A percentile compares a stretch with the other conserved stretches of the same genome.
These are phyloP conservation scores for Rickenella mellea DNA, from an alignment of 768 basidiomycete genomes.

Conservation along the genomic window DNA sequence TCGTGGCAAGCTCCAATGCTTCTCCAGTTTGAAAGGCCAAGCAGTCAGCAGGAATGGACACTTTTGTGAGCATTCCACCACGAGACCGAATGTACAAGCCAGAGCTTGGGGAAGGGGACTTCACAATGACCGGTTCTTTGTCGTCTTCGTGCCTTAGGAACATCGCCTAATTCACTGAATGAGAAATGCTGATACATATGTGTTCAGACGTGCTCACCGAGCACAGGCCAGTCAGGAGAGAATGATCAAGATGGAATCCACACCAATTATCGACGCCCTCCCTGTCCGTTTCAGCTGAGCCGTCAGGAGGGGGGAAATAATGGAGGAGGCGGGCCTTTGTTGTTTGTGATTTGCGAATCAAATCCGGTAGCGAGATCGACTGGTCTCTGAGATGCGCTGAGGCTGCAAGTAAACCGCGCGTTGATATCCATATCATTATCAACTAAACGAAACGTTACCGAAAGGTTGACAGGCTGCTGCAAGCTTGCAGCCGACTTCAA, in stretches of 20 bases:
- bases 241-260: conserved; percentile 92
- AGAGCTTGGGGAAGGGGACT: conserved; percentile 64
- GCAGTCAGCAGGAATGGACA: conserved; percentile 76
- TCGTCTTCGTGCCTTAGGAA: conserved; percentile 49
- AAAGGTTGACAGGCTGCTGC: conserved; percentile 89
- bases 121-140: conserved; percentile 36
- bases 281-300: conserved; percentile 32
- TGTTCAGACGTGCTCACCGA: conserved; percentile 47
- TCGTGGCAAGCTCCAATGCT: conserved; percentile 85
- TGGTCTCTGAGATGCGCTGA: conserved; percentile 56
- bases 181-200: conserved; percentile 9
- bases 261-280: conserved; percentile 84
- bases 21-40: conserved; percentile 97
- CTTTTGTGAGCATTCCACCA: conserved; percentile 68
- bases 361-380: conserved; percentile 54
- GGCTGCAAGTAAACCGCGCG: conserved; percentile 33
- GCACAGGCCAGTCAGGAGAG: conserved; percentile 85
- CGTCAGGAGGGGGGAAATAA: conserved; percentile 72
- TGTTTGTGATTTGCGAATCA: conserved; percentile 72
- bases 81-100: conserved; percentile 91
- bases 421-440: conserved; percentile 1
- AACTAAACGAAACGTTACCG: conserved; percentile 33
- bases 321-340: conserved; percentile 93
- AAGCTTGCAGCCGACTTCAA: conserved; percentile 70
- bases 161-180: conserved; percentile 57